Evolutionary conservation across 768 basidiomycete species (phyloP).

Genomic region (Piloderma croceum): DNA sequence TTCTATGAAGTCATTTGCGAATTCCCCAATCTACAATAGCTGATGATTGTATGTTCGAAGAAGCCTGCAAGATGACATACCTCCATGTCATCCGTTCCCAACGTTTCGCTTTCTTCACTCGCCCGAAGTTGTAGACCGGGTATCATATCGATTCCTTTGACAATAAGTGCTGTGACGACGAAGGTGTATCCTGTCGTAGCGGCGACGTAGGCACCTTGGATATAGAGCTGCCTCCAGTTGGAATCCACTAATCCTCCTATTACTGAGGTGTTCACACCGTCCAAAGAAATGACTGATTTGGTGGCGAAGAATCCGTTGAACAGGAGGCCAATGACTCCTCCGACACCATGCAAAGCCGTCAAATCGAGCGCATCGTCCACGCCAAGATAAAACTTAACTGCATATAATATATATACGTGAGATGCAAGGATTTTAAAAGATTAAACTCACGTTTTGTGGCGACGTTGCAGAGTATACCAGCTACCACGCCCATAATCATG

Average conservation of each 20-base stretch:
- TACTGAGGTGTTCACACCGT: slow-evolving; percentile 53
- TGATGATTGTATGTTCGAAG: neutral
- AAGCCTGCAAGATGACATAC: slow-evolving; percentile 28
- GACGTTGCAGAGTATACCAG: slow-evolving; percentile 73
- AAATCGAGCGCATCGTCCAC: slow-evolving; percentile 91
- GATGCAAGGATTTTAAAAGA: neutral
- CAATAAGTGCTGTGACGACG: slow-evolving; percentile 55
- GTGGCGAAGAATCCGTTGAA: slow-evolving; percentile 74
- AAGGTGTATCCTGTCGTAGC: slow-evolving; percentile 57
- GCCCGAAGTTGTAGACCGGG: slow-evolving; percentile 54
- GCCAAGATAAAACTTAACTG: slow-evolving; percentile 62
- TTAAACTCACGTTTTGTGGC: slow-evolving; percentile 65
- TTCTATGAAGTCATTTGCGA: slow-evolving; percentile 65
- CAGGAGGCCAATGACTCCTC: slow-evolving; percentile 72
- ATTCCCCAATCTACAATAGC: slow-evolving; percentile 53
- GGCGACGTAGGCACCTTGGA: slow-evolving; percentile 62
- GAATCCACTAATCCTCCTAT: slow-evolving; percentile 70
- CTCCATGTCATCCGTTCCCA: slow-evolving; percentile 71
- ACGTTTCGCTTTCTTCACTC: slow-evolving; percentile 49
- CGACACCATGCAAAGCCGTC: slow-evolving; percentile 87
- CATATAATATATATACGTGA: slow-evolving; percentile 4
- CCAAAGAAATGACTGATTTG: slow-evolving; percentile 53
- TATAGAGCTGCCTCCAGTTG: slow-evolving; percentile 75
- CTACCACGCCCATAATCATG: slow-evolving; percentile 67
- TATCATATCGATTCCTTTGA: slow-evolving; percentile 48